Conservation (phyloP, 371 early-diverging fungal species). For the Cokeromyces recurvatus region DNA sequence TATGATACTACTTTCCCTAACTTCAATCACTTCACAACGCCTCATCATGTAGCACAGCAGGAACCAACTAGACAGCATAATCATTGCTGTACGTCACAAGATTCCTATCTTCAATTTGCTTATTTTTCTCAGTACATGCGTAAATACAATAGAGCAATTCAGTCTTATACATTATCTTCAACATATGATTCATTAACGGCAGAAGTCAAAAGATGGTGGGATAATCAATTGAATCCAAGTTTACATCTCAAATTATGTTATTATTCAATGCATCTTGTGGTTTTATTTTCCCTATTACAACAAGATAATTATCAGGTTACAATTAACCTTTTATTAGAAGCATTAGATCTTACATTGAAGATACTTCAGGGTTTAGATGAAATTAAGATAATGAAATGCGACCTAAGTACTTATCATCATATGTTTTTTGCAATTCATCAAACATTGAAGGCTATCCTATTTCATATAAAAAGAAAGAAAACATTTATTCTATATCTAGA, state of each 20-base stretch:
- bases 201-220: constrained; percentile 21
- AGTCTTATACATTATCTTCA: constrained; percentile 12
- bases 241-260: constrained; percentile 35
- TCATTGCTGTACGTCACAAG: constrained; percentile 7
- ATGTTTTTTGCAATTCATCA: constrained; percentile 47
- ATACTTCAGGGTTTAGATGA: constrained; percentile 28
- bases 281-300: constrained; percentile 29
- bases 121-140: constrained; percentile 33
- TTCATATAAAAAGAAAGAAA: constrained; percentile 2
- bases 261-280: constrained; percentile 33
- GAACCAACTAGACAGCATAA: background rate
- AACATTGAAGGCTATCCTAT: constrained; percentile 19
- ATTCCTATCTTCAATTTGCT: constrained; percentile 20
- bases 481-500: constrained; percentile 1
- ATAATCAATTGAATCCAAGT: background rate
- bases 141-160: constrained; percentile 26
- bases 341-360: constrained; percentile 24
- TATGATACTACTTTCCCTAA: no score
- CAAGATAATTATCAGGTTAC: background rate
- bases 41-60: background rate
- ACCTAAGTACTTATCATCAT: constrained; percentile 46
- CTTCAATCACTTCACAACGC: no score
- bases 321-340: constrained; percentile 25
- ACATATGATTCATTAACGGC: constrained; percentile 14
- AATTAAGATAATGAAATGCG: constrained; percentile 30